Evolutionary conservation across 495 filamentous ascomycete genomes (phyloP), one percentile per base, ranked within the genome.

Genomic region (Alectoria sarmentosa): DNA sequence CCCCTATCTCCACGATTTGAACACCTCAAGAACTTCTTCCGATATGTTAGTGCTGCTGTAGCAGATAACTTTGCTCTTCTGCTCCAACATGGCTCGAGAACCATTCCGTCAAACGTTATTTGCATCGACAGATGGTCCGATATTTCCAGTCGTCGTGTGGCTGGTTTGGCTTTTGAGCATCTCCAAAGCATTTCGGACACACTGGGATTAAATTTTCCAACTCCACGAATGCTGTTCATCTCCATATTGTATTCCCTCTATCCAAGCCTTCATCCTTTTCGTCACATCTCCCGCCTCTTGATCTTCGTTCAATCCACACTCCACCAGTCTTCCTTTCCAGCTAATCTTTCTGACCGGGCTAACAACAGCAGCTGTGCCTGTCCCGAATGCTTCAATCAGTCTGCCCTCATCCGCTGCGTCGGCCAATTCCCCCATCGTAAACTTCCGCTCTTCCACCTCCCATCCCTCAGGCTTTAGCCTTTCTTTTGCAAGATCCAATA

Each of bases 161-260:
- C n/a, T n/a, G n/a, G n/a, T n/a, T n/a, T n/a, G n/a, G n/a, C n/a
- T n/a, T n/a, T n/a, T n/a, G n/a, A n/a, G n/a, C n/a, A n/a, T n/a
- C n/a, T n/a, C n/a, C n/a, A n/a, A n/a, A n/a, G n/a, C n/a, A n/a
- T n/a, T n/a, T n/a, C n/a, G n/a, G n/a, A n/a, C n/a, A n/a, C n/a
- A n/a, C n/a, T n/a, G n/a, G n/a, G n/a, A n/a, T n/a, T 44, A 63
- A 10, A 70, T 41, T 36, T 67, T 62, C 28, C 65, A 14, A 57
- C 90, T 92, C 92, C 92, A 96, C 62, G 84, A 80, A 73, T 95
- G 89, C 72, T 88, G 80, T 75, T 95, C 91, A 69, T 96, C 91
- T 54, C 94, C 94, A 73, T 98, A 97, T 77, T 96, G 92, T 65
- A 92, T 89, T 52, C 79, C 86, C 77, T 96, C 92, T 67, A 98